These are phyloP conservation scores for Onygenales sp. DNA, from an alignment of 2,329 filamentous ascomycete genomes.

Conservation along the genomic window DNA sequence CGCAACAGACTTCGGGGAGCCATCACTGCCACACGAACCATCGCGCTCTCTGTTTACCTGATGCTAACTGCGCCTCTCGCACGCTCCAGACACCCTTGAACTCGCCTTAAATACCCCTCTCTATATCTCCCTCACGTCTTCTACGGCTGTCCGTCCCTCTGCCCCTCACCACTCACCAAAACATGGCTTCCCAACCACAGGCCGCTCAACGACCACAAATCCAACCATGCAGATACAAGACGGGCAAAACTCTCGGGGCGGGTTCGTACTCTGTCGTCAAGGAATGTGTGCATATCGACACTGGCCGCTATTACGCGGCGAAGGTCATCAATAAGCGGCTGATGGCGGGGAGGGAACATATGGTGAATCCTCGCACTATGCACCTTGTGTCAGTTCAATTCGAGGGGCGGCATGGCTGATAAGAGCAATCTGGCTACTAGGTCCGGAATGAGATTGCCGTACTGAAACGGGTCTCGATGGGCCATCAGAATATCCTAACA, in stretches of 20 bases:
- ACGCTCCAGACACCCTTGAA: neutral
- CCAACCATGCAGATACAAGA: conserved; percentile 96
- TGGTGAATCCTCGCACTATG: conserved; percentile 52
- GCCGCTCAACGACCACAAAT: conserved; percentile 50
- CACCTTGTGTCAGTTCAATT: neutral
- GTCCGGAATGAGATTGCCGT: conserved; percentile 97
- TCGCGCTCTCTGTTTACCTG: neutral
- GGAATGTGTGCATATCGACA: conserved; percentile 97
- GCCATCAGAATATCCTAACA: conserved; percentile 94
- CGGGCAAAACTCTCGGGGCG: conserved; percentile 91
- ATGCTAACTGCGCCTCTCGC: neutral
- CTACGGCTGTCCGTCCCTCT: neutral
- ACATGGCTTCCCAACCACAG: conserved; percentile 2
- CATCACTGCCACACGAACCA: neutral
- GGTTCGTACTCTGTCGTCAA: conserved; percentile 98
- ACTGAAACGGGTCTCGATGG: conserved; percentile 96
- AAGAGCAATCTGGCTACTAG: conserved; percentile 35
- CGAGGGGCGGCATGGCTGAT: neutral
- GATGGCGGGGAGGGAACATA: conserved; percentile 95
- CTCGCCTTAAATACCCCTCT: neutral
- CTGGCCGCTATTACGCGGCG: conserved; percentile 92
- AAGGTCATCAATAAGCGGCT: conserved; percentile 99
- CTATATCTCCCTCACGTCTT: neutral
- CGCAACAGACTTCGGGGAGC: neutral
- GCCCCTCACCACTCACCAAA: neutral